Percentiles rank a stretch among this genome's conserved stretches.
Conservation (phyloP, 139 green algal genomes). For the Haematococcus sp. region DNA sequence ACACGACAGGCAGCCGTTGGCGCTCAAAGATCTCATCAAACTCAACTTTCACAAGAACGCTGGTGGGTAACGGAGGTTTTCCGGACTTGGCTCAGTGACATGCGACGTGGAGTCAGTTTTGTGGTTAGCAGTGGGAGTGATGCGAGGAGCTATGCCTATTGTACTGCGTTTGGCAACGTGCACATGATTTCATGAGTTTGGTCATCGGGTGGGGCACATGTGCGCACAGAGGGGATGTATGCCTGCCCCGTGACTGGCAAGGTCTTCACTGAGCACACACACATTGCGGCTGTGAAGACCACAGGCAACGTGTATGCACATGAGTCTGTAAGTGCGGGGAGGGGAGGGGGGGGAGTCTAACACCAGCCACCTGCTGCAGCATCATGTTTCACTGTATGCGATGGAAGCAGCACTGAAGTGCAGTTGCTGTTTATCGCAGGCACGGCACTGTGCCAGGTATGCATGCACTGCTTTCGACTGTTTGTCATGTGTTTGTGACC, state of each 20-base stretch:
- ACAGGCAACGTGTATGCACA: constrained; percentile 82
- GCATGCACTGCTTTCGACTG: no score
- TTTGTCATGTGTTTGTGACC: neutral
- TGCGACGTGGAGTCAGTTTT: no score
- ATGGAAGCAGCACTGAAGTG: no score
- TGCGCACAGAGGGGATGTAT: constrained; percentile 66
- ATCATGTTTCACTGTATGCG: no score
- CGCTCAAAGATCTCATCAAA: constrained; percentile 83
- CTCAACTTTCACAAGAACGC: constrained; percentile 93
- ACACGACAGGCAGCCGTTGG: constrained; percentile 51
- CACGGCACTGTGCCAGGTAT: no score
- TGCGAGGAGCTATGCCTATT: no score
- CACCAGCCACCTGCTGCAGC: neutral
- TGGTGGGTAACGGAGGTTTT: neutral
- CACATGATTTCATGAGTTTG: no score
- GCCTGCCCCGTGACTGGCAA: constrained; percentile 91
- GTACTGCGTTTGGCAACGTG: no score
- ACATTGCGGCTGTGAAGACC: constrained; percentile 90
- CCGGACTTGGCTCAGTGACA: no score
- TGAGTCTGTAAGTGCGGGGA: constrained; percentile 61
- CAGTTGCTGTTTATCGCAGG: no score
- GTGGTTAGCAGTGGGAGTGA: no score
- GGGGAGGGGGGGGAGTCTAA: neutral
- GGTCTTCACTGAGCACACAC: constrained; percentile 93
- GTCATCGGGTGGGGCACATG: no score